Percentiles rank a stretch among this genome's conserved stretches.
Conservation (phyloP, 1,284 basidiomycete genomes). For the Irpex lacteus region DNA sequence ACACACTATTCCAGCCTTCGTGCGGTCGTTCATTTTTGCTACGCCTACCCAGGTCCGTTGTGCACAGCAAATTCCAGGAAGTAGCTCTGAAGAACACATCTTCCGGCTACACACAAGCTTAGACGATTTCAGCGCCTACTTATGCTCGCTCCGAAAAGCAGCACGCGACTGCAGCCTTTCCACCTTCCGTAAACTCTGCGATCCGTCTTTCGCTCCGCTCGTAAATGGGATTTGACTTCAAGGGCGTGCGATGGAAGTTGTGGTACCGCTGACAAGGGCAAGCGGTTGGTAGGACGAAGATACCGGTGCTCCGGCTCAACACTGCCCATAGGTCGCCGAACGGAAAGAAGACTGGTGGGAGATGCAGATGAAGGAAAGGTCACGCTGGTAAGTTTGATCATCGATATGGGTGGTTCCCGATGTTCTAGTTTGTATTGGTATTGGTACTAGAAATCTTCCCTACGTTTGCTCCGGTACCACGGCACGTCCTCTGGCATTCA, state of each 20-base stretch:
- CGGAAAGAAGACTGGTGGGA: neutral
- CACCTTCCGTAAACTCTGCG: neutral
- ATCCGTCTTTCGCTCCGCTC: neutral
- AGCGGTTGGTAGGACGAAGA: neutral
- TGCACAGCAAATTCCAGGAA: neutral
- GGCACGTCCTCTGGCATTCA: neutral
- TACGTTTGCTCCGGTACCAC: neutral
- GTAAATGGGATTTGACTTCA: neutral
- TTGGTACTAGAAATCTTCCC: neutral
- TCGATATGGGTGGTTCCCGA: neutral
- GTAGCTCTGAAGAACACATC: neutral
- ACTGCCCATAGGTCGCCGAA: neutral
- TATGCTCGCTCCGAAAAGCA: neutral
- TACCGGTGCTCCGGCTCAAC: neutral
- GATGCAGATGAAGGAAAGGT: neutral
- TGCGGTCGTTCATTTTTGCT: neutral
- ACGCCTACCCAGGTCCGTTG: neutral
- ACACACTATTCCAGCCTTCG: too few relatives aligned
- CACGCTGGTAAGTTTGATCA: neutral
- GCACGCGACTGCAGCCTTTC: neutral
- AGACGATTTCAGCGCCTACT: neutral
- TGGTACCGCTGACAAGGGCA: neutral
- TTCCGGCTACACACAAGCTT: neutral
- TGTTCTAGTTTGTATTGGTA: too few relatives aligned
- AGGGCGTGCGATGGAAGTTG: neutral